A percentile compares a stretch with the other conserved stretches of the same genome.
Conservation (phyloP, 192 early-diverging fungal genomes). For the Cladochytrium replicatum region DNA sequence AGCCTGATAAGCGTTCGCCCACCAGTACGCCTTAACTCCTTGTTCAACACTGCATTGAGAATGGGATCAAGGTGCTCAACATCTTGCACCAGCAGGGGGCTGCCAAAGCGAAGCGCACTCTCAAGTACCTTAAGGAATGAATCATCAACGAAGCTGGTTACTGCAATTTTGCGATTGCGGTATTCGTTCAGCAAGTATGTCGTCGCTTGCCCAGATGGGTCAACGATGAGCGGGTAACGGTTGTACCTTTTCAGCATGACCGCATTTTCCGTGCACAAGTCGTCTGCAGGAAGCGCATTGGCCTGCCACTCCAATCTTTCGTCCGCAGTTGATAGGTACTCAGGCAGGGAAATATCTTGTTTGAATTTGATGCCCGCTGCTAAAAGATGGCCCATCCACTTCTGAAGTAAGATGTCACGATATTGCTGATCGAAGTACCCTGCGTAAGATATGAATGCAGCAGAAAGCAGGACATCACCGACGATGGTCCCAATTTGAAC, state of each 20-base stretch:
- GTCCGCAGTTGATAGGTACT: constrained; percentile 86
- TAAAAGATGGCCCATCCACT: constrained; percentile 67
- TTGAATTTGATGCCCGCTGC: constrained; percentile 65
- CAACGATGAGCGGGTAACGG: constrained; percentile 95
- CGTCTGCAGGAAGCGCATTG: constrained; percentile 75
- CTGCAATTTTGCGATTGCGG: constrained; percentile 76
- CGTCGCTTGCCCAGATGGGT: constrained; percentile 91
- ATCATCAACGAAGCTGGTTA: constrained; percentile 96
- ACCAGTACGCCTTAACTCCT: constrained; percentile 89
- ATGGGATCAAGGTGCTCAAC: constrained; percentile 97
- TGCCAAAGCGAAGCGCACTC: constrained; percentile 96
- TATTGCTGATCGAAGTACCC: constrained; percentile 98
- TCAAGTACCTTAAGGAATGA: constrained; percentile 96
- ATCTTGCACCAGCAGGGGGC: constrained; percentile 92
- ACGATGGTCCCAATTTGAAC: constrained; percentile 96
- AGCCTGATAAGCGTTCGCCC: constrained; percentile 91
- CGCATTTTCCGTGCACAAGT: constrained; percentile 95
- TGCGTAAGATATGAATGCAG: constrained; percentile 93
- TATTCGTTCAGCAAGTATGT: constrained; percentile 79
- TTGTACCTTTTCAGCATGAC: constrained; percentile 93
- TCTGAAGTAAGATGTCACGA: constrained; percentile 64
- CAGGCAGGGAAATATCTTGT: constrained; percentile 69
- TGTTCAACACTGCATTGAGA: constrained; percentile 95
- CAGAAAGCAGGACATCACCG: constrained; percentile 85
- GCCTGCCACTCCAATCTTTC: constrained; percentile 85